Evolutionary conservation across 2,329 filamentous ascomycete species (phyloP), one percentile per base, ranked within the genome.

Genomic region (Epichloe sibirici): DNA sequence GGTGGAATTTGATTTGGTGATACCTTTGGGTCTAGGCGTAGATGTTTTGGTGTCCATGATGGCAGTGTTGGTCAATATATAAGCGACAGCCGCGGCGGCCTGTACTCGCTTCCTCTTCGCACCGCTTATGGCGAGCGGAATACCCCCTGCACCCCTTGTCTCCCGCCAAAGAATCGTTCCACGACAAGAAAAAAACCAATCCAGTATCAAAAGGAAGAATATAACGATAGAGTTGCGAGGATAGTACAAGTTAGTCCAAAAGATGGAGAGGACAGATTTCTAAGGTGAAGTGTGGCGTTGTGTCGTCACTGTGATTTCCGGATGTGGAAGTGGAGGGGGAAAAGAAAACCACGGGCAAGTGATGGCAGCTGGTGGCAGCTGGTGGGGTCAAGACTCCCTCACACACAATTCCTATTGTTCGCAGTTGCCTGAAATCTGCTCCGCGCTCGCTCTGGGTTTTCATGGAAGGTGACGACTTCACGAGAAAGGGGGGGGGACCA

Each of bases 1-100:
- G 38, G 50, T 60, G 4, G 69, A 71, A 57, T 67, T 58, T 51
- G 69, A 69, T 58, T 69, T 71, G 48, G 62, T 59, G 55, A 71
- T 55, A 21, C 56, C 61, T 35, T 59, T 58, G 5, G 60, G 55
- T 31, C 57, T 57, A 43, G 58, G 57, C 9, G 57, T 45, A 8
- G 57, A 48, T 13, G 56, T 53, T 45, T 58, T 58, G 39, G 56
- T 49, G 49, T 65, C 63, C 61, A 63, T 65, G 53, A 45, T 49
- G 51, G 51, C 28, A 37, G 15, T n/a, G 25, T 2, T 31, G 44
- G 42, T 45, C 46, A 34, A 15, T 21, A 21, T 28, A 21, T 28
- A 3, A 31, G 28, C 42, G 38, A 31, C 12, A 6, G 40, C 12
- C 8, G 40, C 5, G 12, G 12, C 17, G n/a, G n/a, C 17, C 4